Conservation (phyloP, 2,329 filamentous ascomycete species). For the Botrytis fragariae region DNA sequence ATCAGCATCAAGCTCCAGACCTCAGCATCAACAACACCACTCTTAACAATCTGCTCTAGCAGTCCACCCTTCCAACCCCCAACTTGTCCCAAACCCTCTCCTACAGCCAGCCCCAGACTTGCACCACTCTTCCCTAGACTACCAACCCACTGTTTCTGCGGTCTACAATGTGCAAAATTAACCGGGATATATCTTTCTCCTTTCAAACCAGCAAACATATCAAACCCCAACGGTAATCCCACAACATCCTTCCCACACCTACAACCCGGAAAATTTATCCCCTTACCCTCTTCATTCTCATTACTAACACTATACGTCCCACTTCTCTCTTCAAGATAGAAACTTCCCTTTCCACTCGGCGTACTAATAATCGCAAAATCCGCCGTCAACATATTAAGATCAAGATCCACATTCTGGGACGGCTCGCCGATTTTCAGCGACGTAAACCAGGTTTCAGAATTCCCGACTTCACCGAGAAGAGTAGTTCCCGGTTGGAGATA, state of each 20-base stretch:
- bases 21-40: conserved; percentile 23
- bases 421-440: conserved; percentile 28
- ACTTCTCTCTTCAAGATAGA: conserved; percentile 25
- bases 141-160: conserved; percentile 27
- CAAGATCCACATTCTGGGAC: conserved; percentile 26
- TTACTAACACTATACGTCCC: conserved; percentile 26
- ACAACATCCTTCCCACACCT: not conserved
- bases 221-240: conserved; percentile 2
- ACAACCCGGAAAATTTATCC: not conserved
- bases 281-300: conserved; percentile 7
- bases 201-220: not conserved
- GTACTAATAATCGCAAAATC: conserved; percentile 29
- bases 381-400: conserved; percentile 30
- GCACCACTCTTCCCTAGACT: conserved; percentile 22
- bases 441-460: conserved; percentile 28
- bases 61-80: conserved; percentile 15
- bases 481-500: not conserved
- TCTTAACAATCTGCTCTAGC: conserved; percentile 25
- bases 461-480: conserved; percentile 27
- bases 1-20: conserved; percentile 30
- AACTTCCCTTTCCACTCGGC: conserved; percentile 24
- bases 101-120: conserved; percentile 27
- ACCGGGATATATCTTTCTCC: conserved; percentile 19
- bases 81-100: conserved; percentile 19
- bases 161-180: conserved; percentile 31